A percentile compares a stretch with the other conserved stretches of the same genome.
phyloP scores from a whole-genome alignment of 768 basidiomycete genomes.

The Termitomyces heimii region DNA sequence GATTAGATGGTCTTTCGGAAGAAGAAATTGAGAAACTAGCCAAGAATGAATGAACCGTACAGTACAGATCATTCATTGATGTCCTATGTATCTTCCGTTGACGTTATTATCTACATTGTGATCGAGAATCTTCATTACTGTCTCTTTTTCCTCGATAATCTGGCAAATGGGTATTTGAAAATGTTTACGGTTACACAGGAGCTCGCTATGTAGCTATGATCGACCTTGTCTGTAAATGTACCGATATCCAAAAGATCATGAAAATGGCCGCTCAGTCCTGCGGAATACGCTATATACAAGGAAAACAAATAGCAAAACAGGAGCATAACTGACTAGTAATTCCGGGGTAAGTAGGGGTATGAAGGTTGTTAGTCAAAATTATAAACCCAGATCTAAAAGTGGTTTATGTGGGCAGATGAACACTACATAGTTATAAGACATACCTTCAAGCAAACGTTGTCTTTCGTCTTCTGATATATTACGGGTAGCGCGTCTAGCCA shows the following conservation, averaged over 20 bases:
- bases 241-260: slow-evolving; percentile 10
- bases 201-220: background rate
- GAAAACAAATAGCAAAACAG: slow-evolving; percentile 2
- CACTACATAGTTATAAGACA: slow-evolving; percentile 11
- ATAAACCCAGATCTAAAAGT: slow-evolving; percentile 41
- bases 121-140: background rate
- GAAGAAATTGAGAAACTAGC: slow-evolving; percentile 70
- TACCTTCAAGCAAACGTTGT: slow-evolving; percentile 70
- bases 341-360: slow-evolving; percentile 12
- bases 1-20: slow-evolving; percentile 80
- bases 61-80: background rate
- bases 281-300: slow-evolving; percentile 2
- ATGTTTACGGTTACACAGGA: slow-evolving; percentile 5
- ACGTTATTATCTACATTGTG: background rate
- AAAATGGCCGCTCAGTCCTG: slow-evolving; percentile 1
- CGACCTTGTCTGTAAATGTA: background rate
- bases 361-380: slow-evolving; percentile 13
- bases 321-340: slow-evolving; percentile 9
- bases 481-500: slow-evolving; percentile 78
- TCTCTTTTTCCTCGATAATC: background rate
- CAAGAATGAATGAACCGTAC: slow-evolving; percentile 1
- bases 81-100: no score
- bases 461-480: slow-evolving; percentile 72
- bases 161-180: slow-evolving; percentile 1
- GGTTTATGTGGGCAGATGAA: background rate